Evolutionary conservation across 495 filamentous ascomycete genomes (phyloP), one percentile per base, ranked within the genome.

Genomic region (Penicillium canescens): DNA sequence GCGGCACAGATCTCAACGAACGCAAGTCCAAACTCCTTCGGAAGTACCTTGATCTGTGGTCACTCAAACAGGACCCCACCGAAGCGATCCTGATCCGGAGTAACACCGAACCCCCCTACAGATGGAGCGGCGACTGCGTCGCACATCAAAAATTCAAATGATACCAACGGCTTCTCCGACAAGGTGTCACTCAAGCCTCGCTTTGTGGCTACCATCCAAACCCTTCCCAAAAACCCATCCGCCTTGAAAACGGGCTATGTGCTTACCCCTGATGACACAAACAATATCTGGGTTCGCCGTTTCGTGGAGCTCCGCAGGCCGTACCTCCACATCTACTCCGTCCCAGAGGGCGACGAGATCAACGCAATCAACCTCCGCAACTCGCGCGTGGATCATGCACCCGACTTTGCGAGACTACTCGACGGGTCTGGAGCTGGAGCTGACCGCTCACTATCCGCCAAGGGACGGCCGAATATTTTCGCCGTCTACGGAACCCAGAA

Each of bases 401-500:
- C 94, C 4, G 87, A 93, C 55, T 89, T 98, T 46, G 82, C 92
- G 33, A 83, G 86, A 38, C 70, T 98, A 14, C 77, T 97, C 20
- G 73, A 77, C 69, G 84, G 69, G 54, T 61, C 73, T 63, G 58
- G 60, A 38, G 63, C 59, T 33, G 63, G 55, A 24, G 26, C 55
- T 28, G 67, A 72, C 46, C 56, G 64, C 48, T 61, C 58, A 24
- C 50, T 66, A 52, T 81, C 59, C 68, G 71, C 73, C 59, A 83
- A 68, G 64, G 81, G 77, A 46, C 82, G 73, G 50, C 80, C 83
- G 31, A 87, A 87, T 59, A 86, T 98, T 35, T 98, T 93, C 77
- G 94, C 95, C 11, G 83, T 99, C 42, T 98, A 96, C 65, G 93
- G 90, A 35, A 86, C 86, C 54, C 84, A 93, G 62, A 96, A 96